Evolutionary conservation across 139 green algal species (phyloP), one percentile per base, ranked within the genome.

Genomic region (Ettlia oleoabundans): DNA sequence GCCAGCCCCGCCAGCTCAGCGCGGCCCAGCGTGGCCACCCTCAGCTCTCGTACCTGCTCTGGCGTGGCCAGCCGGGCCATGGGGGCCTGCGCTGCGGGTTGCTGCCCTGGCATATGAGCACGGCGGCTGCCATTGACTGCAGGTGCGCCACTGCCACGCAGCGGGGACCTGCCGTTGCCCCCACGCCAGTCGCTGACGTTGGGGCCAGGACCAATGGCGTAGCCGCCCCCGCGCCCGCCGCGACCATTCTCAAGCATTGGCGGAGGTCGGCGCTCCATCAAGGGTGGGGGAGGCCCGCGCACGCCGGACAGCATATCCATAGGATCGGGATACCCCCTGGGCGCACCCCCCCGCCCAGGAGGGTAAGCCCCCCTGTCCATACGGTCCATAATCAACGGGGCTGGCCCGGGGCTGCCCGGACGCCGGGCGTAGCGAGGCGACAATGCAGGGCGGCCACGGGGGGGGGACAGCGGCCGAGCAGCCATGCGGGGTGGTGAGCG

Each of bases 401-500:
- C 37, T 0, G 41, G 38, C 6, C 37, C 37, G 0, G 68, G 68
- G 68, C 68, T 76, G 41, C 26, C 68, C 28, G 1, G 28, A 28
- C 41, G 68, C 22, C 68, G 68, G 40, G 1, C 65, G 33, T 51
- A 28, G 33, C 40, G 55, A 28, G 55, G 55, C 55, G 55, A 65
- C 18, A 65, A 15, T 58, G 47, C 13, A 9, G 18, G 55, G 18
- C 55, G 15, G 15, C 18, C 55, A 22, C 64, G 67, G 2, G 67
- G 67, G 8, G 67, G 67, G 2, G 67, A 75, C 8, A 75, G 38
- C 1, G 67, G 67, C 0, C 67, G 38, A 2, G n/a, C n/a, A n/a
- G 26, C 68, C 68, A 76, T 76, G 68, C 67, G 67, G 0, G 41
- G 70, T 19, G 66, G 66, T 3, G 66, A 73, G 37, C 15, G 66